phyloP scores from a whole-genome alignment of 2,329 filamentous ascomycete species.

The Aspergillus aculeatinus region DNA sequence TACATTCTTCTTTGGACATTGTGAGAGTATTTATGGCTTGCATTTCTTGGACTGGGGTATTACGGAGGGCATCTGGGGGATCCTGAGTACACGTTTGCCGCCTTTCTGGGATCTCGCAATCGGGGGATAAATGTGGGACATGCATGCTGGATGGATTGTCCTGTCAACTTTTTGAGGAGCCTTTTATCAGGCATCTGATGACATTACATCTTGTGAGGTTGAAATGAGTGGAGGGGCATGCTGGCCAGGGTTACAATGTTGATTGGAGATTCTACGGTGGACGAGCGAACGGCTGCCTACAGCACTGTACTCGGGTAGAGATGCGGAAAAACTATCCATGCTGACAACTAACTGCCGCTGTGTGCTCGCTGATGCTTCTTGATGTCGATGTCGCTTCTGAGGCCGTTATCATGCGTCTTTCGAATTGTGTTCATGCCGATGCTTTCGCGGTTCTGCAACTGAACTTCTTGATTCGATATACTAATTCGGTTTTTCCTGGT shows the following conservation, averaged over 20 bases:
- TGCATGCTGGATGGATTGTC: background rate
- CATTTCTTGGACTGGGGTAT: background rate
- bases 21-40: background rate
- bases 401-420: constrained; percentile 26
- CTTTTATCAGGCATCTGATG: background rate
- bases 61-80: constrained; percentile 12
- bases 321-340: background rate
- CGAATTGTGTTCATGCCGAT: constrained; percentile 26
- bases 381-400: constrained; percentile 25
- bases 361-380: constrained; percentile 60
- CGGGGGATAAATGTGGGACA: background rate
- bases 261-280: background rate
- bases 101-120: background rate
- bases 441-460: constrained; percentile 23
- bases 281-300: background rate
- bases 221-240: background rate
- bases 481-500: constrained; percentile 48
- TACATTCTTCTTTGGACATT: constrained; percentile 2
- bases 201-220: background rate
- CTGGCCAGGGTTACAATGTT: background rate
- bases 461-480: constrained; percentile 36
- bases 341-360: constrained; percentile 49
- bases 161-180: background rate
- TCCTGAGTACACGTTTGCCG: background rate
- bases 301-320: background rate